These are phyloP conservation scores for Pichia sp. DNA, from an alignment of 1,139 yeast genomes.

Conservation along the genomic window DNA sequence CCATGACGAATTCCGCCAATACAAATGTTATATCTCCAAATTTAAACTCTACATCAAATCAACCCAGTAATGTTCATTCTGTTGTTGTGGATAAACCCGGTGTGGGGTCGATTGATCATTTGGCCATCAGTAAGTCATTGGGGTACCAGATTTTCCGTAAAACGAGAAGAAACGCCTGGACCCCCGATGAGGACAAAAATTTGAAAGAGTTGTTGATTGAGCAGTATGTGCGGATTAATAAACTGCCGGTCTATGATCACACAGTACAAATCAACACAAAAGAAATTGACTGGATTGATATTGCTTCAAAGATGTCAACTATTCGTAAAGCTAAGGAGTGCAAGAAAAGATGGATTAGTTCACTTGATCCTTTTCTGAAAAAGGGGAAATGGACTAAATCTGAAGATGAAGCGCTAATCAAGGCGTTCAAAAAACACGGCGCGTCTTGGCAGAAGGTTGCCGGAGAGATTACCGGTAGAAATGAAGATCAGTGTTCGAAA, in stretches of 20 bases:
- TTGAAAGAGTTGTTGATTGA: slow-evolving; percentile 32
- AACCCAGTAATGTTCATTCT: background rate
- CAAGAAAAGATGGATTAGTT: slow-evolving; percentile 68
- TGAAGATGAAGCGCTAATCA: slow-evolving; percentile 62
- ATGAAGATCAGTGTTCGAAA: slow-evolving; percentile 94
- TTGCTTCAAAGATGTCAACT: slow-evolving; percentile 37
- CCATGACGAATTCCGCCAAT: background rate
- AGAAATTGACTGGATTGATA: slow-evolving; percentile 59
- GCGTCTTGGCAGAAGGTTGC: slow-evolving; percentile 86
- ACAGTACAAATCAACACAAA: slow-evolving; percentile 29
- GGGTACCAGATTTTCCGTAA: slow-evolving; percentile 69
- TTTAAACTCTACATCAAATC: background rate
- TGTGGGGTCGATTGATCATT: slow-evolving; percentile 42
- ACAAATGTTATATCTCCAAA: background rate
- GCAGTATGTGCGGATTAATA: slow-evolving; percentile 12
- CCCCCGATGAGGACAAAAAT: slow-evolving; percentile 50
- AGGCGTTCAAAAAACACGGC: slow-evolving; percentile 62
- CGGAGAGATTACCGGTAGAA: slow-evolving; percentile 66
- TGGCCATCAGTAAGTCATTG: slow-evolving; percentile 62
- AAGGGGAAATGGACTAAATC: slow-evolving; percentile 88
- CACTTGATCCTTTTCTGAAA: slow-evolving; percentile 71
- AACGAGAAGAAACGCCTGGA: slow-evolving; percentile 59
- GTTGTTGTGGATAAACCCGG: slow-evolving; percentile 20
- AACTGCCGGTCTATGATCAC: slow-evolving; percentile 10
- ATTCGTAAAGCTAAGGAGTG: slow-evolving; percentile 60